phyloP scores from a whole-genome alignment of 169 alveolate genomes.

The Eimeria maxima region DNA sequence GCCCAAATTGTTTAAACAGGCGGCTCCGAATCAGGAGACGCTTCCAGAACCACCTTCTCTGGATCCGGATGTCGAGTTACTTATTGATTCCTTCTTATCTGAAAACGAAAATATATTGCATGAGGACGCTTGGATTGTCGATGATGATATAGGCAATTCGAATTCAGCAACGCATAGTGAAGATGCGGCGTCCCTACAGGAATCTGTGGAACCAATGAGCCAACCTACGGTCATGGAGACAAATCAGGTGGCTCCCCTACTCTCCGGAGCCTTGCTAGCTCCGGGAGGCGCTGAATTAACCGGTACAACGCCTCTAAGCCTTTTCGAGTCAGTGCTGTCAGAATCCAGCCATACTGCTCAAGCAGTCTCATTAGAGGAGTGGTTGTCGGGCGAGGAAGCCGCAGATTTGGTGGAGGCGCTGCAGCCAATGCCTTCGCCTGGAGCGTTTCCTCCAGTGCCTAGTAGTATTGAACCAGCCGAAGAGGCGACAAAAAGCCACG shows the following conservation, averaged over 20 bases:
- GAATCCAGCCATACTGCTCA: not conserved
- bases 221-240: not conserved
- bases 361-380: not conserved
- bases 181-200: not conserved
- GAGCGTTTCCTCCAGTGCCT: not conserved
- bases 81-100: not conserved
- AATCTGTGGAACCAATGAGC: not conserved
- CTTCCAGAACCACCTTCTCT: not conserved
- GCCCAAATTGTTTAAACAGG: not conserved
- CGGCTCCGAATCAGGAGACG: not conserved
- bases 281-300: not conserved
- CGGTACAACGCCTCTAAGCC: not conserved
- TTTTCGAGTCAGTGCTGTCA: not conserved
- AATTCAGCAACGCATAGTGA: not conserved
- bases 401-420: not conserved
- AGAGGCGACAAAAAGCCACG: not conserved
- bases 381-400: not conserved
- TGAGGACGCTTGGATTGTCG: not conserved
- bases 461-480: not conserved
- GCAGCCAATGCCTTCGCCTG: not conserved
- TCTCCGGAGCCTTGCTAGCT: not conserved
- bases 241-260: not conserved
- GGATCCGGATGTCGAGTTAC: not conserved
- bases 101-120: not conserved
- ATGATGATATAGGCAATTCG: not conserved